Conservation (phyloP, 495 filamentous ascomycete genomes). For the Diplogelasinospora grovesii region DNA sequence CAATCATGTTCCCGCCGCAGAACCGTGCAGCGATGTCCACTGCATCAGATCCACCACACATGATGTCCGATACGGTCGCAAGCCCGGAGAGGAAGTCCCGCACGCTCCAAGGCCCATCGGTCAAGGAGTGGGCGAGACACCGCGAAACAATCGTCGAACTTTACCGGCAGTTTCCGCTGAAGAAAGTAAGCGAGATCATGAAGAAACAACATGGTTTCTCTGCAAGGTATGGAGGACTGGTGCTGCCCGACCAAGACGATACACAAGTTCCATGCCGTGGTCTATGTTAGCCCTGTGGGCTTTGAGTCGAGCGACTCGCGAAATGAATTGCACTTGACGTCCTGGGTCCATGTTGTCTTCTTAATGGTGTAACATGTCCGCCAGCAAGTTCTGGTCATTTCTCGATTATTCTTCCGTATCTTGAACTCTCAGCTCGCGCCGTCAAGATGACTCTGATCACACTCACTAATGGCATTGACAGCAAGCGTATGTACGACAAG, state of each 20-base stretch:
- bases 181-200: constrained; percentile 28
- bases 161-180: constrained; percentile 25
- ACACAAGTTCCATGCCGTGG: too few relatives aligned
- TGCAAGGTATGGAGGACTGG: constrained; percentile 28
- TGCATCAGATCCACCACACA: constrained; percentile 10
- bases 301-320: constrained; percentile 3
- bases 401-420: too few relatives aligned
- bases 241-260: too few relatives aligned
- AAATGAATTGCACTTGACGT: too few relatives aligned
- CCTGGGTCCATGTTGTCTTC: too few relatives aligned
- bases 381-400: too few relatives aligned
- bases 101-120: constrained; percentile 26
- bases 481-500: constrained; percentile 33
- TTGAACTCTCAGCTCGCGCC: neutral
- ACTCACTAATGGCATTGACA: constrained; percentile 19
- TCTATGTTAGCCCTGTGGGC: too few relatives aligned
- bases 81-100: constrained; percentile 19
- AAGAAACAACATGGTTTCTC: constrained; percentile 25
- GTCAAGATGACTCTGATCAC: constrained; percentile 21
- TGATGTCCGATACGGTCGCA: constrained; percentile 1
- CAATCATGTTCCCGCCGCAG: constrained; percentile 20
- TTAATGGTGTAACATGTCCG: too few relatives aligned
- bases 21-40: constrained; percentile 28
- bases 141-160: constrained; percentile 27
- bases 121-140: constrained; percentile 23